Conservation (phyloP, 345 rosid species). For the Angophora floribunda region DNA sequence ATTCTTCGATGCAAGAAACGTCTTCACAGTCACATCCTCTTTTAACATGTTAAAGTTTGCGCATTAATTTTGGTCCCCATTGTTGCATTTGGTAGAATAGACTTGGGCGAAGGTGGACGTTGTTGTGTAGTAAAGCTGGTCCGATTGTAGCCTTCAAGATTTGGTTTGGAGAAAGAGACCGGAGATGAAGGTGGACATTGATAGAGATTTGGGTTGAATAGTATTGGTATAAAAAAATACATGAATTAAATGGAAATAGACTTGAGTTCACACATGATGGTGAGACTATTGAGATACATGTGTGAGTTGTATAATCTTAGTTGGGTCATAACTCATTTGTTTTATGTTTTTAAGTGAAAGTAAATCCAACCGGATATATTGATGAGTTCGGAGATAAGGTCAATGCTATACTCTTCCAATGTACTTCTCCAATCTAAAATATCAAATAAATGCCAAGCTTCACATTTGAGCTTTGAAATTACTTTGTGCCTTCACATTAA, state of each 20-base stretch:
- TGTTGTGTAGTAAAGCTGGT: neutral
- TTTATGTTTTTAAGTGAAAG: neutral
- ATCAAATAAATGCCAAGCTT: fast-evolving
- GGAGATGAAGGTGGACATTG: fast-evolving
- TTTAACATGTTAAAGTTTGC: neutral
- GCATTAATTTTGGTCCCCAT: neutral
- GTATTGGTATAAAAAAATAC: neutral
- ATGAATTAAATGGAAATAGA: fast-evolving
- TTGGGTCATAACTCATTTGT: fast-evolving
- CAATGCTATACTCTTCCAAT: fast-evolving
- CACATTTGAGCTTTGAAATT: neutral
- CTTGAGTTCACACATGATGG: fast-evolving
- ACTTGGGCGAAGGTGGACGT: neutral
- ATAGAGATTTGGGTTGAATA: neutral
- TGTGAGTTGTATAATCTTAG: neutral
- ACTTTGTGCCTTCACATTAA: neutral
- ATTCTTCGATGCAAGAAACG: neutral
- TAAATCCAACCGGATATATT: neutral
- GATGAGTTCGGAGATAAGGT: fast-evolving
- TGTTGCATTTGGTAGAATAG: fast-evolving
- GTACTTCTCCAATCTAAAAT: neutral
- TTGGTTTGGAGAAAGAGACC: neutral
- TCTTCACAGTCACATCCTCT: neutral
- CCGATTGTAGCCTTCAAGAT: neutral
- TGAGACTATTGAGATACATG: fast-evolving